These are phyloP conservation scores for Pyrenochaeta sp. DNA, from an alignment of 2,329 filamentous ascomycete species.

Conservation along the genomic window DNA sequence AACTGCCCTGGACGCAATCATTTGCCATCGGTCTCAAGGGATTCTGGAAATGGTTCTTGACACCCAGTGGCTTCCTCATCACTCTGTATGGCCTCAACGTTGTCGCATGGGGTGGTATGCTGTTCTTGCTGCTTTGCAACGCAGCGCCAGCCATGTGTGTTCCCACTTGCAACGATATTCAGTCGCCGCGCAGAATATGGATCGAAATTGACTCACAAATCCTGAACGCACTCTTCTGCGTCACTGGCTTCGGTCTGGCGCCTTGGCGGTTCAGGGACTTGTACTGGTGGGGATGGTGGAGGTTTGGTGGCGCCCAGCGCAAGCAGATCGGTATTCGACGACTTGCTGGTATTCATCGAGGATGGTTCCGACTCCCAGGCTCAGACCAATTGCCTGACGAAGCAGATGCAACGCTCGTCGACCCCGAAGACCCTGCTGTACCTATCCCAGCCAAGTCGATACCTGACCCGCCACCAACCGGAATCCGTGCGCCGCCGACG, in stretches of 20 bases:
- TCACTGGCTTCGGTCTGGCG: conserved; percentile 83
- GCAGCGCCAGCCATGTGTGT: conserved; percentile 76
- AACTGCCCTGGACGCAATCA: conserved; percentile 64
- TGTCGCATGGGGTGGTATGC: conserved; percentile 90
- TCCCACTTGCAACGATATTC: conserved; percentile 74
- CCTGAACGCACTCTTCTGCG: conserved; percentile 83
- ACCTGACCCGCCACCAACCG: conserved; percentile 74
- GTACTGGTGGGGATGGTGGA: conserved; percentile 73
- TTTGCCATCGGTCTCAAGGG: conserved; percentile 65
- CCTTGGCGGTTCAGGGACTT: conserved; percentile 86
- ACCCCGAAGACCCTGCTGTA: conserved; percentile 58
- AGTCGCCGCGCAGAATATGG: conserved; percentile 82
- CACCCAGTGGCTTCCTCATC: conserved; percentile 78
- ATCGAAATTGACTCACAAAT: conserved; percentile 87
- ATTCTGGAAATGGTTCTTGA: conserved; percentile 78
- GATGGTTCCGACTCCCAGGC: conserved; percentile 78
- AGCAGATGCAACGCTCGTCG: conserved; percentile 30
- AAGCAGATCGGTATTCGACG: conserved; percentile 65
- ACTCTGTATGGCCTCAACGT: conserved; percentile 83
- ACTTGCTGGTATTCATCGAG: conserved; percentile 76
- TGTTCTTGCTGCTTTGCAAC: conserved; percentile 84
- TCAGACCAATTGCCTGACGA: conserved; percentile 63
- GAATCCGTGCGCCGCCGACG: conserved; percentile 72
- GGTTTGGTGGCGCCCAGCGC: conserved; percentile 60
- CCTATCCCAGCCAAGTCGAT: conserved; percentile 71